Evolutionary conservation across 176 grass and related monocot species (phyloP).

Genomic region (Cenchrus americanus): DNA sequence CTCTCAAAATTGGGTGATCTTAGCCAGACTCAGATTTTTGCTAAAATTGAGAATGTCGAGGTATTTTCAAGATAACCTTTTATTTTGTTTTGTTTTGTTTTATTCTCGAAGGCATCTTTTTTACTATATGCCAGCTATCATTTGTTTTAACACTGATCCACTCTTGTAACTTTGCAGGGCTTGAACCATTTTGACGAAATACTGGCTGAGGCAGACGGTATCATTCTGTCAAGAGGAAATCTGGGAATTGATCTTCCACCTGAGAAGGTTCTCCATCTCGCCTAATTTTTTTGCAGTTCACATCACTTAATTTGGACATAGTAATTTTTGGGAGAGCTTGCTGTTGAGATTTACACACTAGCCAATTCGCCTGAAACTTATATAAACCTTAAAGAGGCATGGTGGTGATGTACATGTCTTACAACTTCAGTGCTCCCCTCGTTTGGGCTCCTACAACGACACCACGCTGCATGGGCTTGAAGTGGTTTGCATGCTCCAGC

Average conservation of each 20-base stretch:
- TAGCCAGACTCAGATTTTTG: slow-evolving; percentile 95
- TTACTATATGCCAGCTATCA: neutral
- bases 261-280: slow-evolving; percentile 70
- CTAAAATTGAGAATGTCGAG: slow-evolving; percentile 98
- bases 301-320: neutral
- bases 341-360: neutral
- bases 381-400: neutral
- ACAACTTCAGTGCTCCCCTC: no score
- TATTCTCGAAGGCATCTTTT: no score
- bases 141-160: slow-evolving; percentile 23
- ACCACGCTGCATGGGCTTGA: neutral
- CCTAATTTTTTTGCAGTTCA: slow-evolving; percentile 2
- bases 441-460: neutral
- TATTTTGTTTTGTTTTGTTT: neutral
- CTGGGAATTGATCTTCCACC: slow-evolving; percentile 97
- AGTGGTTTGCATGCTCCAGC: neutral
- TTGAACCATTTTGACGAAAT: slow-evolving; percentile 99
- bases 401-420: no score
- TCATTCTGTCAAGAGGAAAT: slow-evolving; percentile 97
- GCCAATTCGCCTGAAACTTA: neutral
- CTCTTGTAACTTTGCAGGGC: slow-evolving; percentile 61
- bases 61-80: slow-evolving; percentile 45
- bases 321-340: neutral
- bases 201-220: slow-evolving; percentile 87
- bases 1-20: slow-evolving; percentile 91